Evolutionary conservation across 331 rosid genomes (phyloP).

Genomic region (Quercus lobata): DNA sequence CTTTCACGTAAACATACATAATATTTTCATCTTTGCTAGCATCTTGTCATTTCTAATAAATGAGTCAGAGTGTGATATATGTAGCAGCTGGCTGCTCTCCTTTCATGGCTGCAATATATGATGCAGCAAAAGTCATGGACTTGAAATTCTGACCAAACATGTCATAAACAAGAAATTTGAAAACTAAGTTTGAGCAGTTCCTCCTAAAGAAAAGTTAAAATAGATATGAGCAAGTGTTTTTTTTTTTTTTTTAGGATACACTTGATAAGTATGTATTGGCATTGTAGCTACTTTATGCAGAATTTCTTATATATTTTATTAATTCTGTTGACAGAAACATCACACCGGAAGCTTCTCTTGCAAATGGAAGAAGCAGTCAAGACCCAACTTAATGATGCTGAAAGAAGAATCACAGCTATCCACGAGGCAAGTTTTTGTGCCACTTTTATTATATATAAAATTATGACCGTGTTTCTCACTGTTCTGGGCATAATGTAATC

Average conservation of each 20-base stretch:
- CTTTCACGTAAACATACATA: not conserved
- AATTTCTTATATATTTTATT: conserved; percentile 17
- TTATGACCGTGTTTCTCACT: conserved; percentile 4
- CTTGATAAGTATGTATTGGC: not conserved
- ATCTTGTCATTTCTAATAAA: not conserved
- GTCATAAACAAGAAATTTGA: not conserved
- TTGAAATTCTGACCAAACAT: not conserved
- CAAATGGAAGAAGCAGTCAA: conserved; percentile 75
- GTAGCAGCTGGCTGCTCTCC: not conserved
- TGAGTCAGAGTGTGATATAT: not conserved
- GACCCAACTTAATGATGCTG: conserved; percentile 61
- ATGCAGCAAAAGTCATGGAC: not conserved
- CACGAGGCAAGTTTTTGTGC: conserved; percentile 65
- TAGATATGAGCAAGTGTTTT: not conserved
- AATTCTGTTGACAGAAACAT: conserved; percentile 52
- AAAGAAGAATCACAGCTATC: conserved; percentile 58
- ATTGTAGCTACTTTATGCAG: conserved; percentile 10
- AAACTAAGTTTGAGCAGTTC: not conserved
- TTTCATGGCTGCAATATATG: not conserved
- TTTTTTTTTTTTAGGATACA: not conserved
- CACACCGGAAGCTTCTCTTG: conserved; percentile 62
- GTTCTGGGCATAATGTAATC: conserved; percentile 15
- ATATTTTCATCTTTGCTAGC: not conserved
- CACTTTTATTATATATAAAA: not conserved
- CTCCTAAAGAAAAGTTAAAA: not conserved